Evolutionary conservation across 352 stramenopile genomes (phyloP).

Genomic region (Thraustotheca clavata): DNA sequence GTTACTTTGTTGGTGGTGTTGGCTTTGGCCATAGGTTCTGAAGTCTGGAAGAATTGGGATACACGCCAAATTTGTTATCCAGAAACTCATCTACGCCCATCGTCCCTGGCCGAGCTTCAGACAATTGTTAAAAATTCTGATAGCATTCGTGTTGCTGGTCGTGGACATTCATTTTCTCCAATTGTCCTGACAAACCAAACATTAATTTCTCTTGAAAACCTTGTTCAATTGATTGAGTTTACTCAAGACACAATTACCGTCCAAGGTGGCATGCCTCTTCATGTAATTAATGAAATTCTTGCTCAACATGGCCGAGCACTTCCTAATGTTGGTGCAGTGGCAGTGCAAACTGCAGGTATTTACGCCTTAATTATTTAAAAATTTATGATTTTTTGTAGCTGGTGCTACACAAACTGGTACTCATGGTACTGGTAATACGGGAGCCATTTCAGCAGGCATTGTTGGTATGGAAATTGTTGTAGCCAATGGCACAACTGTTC

Average conservation of each 20-base stretch:
- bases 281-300: constrained; percentile 13
- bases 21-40: not conserved
- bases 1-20: not conserved
- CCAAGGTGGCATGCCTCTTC: constrained; percentile 8
- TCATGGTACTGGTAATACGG: constrained; percentile 14
- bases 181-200: constrained; percentile 18
- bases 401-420: constrained; percentile 9
- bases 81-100: not conserved
- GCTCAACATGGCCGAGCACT: not conserved
- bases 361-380: not conserved
- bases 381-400: not conserved
- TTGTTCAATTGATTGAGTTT: not conserved
- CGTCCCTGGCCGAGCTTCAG: not conserved
- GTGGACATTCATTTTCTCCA: constrained; percentile 18
- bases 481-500: constrained; percentile 3
- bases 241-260: constrained; percentile 13
- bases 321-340: constrained; percentile 16
- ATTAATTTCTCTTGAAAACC: constrained; percentile 8
- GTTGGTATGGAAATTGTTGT: constrained; percentile 15
- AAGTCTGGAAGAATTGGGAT: constrained; percentile 18
- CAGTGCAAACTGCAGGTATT: constrained; percentile 16
- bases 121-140: not conserved
- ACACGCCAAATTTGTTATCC: constrained; percentile 18
- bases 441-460: not conserved
- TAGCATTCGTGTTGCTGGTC: not conserved